phyloP scores from a whole-genome alignment of 2,329 filamentous ascomycete genomes.

The Xylaria sp. region DNA sequence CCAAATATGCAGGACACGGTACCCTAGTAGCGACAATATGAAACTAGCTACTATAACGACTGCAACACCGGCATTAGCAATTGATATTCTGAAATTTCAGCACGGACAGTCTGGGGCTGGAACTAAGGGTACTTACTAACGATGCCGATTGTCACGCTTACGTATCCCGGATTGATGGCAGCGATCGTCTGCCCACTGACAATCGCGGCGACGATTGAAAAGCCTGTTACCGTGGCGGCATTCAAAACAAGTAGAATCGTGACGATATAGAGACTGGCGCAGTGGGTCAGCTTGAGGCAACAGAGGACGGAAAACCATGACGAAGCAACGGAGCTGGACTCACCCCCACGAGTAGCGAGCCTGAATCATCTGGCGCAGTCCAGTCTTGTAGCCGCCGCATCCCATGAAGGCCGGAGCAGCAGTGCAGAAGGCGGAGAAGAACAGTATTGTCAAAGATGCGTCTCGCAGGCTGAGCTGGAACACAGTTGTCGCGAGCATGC shows the following conservation, averaged over 20 bases:
- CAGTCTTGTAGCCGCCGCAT: constrained; percentile 65
- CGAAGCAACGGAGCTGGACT: constrained; percentile 22
- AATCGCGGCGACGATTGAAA: constrained; percentile 66
- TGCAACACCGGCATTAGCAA: background rate
- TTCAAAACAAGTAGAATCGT: constrained; percentile 54
- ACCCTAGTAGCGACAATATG: constrained; percentile 65
- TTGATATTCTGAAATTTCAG: background rate
- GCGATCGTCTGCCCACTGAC: constrained; percentile 66
- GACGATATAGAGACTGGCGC: constrained; percentile 57
- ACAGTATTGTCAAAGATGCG: constrained; percentile 66
- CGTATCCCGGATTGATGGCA: constrained; percentile 56
- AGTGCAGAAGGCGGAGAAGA: constrained; percentile 66
- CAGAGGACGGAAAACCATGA: background rate
- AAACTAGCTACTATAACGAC: constrained; percentile 64
- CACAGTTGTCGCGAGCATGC: constrained; percentile 65
- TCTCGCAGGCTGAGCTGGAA: constrained; percentile 66
- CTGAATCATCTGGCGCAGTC: constrained; percentile 69
- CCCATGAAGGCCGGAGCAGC: constrained; percentile 66
- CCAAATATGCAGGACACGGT: constrained; percentile 63
- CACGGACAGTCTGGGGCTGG: too few relatives aligned
- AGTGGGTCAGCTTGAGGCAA: constrained; percentile 5
- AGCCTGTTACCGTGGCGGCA: constrained; percentile 63
- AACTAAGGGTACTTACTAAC: constrained; percentile 49
- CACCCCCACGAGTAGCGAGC: constrained; percentile 70
- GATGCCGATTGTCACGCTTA: constrained; percentile 67